Percentiles rank a stretch among this genome's conserved stretches.
These are phyloP conservation scores for Chamaecrista fasciculata DNA, from an alignment of 306 rosid species.

Conservation along the genomic window DNA sequence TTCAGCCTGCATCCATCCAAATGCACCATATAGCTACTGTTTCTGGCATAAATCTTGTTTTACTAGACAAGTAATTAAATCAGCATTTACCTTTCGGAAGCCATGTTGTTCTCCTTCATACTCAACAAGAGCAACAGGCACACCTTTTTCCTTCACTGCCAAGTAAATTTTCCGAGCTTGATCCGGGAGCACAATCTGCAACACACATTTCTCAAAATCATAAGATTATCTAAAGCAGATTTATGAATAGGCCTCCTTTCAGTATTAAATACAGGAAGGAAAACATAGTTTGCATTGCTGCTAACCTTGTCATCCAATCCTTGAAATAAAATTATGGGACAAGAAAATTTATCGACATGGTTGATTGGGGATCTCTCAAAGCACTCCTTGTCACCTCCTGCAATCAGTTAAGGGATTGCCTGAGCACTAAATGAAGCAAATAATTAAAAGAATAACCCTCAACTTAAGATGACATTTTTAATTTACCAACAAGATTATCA, in stretches of 20 bases:
- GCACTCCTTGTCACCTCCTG: constrained; percentile 67
- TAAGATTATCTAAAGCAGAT: neutral
- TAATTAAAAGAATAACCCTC: neutral
- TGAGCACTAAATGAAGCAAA: constrained; percentile 19
- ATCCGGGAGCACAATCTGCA: constrained; percentile 80
- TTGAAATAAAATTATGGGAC: constrained; percentile 87
- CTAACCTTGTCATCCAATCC: constrained; percentile 94
- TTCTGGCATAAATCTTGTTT: constrained; percentile 3
- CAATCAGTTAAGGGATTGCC: constrained; percentile 31
- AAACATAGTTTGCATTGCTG: neutral
- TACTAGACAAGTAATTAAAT: neutral
- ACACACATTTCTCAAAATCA: neutral
- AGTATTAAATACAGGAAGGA: neutral
- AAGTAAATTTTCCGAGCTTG: constrained; percentile 78
- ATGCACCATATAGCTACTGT: constrained; percentile 18
- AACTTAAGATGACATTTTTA: constrained; percentile 8
- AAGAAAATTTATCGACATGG: constrained; percentile 72
- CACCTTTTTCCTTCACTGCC: constrained; percentile 79
- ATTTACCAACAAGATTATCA: constrained; percentile 76
- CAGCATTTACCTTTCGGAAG: constrained; percentile 69
- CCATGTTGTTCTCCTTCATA: constrained; percentile 98
- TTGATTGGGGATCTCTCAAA: constrained; percentile 82
- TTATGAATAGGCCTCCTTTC: neutral
- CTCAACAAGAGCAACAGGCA: constrained; percentile 90
- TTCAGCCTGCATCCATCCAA: constrained; percentile 65